These are phyloP conservation scores for Phytopythium kandeliae DNA, from an alignment of 352 stramenopile species.

Conservation along the genomic window DNA sequence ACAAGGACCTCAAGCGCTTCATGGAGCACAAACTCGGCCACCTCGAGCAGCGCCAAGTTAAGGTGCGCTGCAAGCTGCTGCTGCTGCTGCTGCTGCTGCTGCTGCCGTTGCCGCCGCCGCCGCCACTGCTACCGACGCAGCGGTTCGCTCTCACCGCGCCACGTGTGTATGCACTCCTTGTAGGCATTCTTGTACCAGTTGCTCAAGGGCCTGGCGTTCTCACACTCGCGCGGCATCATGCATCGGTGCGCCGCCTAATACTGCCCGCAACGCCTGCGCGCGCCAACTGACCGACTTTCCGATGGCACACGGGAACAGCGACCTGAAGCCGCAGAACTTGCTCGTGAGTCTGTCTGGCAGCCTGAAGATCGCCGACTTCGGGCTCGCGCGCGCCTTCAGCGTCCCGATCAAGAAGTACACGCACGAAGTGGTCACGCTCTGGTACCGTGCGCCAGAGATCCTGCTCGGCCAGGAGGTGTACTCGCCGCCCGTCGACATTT, in stretches of 20 bases:
- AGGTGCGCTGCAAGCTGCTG: constrained; percentile 18
- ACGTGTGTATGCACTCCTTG: not conserved
- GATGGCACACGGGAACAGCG: constrained; percentile 32
- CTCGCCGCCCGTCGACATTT: constrained; percentile 83
- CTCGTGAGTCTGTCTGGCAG: constrained; percentile 92
- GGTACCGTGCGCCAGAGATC: constrained; percentile 98
- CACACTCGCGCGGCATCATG: constrained; percentile 84
- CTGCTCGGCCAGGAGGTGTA: constrained; percentile 92
- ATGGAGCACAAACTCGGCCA: constrained; percentile 88
- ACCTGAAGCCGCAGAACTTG: constrained; percentile 98
- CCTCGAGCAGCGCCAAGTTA: constrained; percentile 55
- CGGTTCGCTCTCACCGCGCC: too few species aligned
- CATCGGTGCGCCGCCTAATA: constrained; percentile 47
- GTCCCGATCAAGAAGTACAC: constrained; percentile 97
- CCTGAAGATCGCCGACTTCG: constrained; percentile 99
- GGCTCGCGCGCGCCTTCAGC: constrained; percentile 95
- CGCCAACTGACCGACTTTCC: not conserved
- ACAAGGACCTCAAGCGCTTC: constrained; percentile 96
- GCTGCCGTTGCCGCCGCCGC: too few species aligned
- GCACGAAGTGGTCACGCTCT: constrained; percentile 98
- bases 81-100: too few species aligned
- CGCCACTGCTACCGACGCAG: too few species aligned
- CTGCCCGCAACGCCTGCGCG: not conserved
- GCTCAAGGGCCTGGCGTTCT: constrained; percentile 83
- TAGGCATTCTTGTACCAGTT: constrained; percentile 82